Conservation (phyloP, 2,329 filamentous ascomycete species). For the Chaetothyriales sp. region DNA sequence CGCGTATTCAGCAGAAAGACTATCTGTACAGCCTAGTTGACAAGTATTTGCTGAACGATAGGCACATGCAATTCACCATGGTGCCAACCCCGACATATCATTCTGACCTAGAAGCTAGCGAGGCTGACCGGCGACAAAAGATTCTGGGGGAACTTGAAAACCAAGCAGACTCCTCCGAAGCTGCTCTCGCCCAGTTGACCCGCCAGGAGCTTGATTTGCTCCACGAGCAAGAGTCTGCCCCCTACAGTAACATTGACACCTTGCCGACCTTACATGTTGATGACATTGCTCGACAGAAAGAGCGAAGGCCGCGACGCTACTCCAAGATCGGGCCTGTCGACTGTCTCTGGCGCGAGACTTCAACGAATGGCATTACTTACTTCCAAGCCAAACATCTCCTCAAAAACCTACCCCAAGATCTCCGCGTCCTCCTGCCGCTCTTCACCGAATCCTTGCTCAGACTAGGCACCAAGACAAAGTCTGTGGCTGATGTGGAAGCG, state of each 20-base stretch:
- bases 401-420: constrained; percentile 64
- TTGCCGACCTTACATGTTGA: constrained; percentile 75
- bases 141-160: constrained; percentile 35
- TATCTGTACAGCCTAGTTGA: constrained; percentile 77
- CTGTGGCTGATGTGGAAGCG: constrained; percentile 91
- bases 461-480: constrained; percentile 70
- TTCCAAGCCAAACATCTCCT: constrained; percentile 78
- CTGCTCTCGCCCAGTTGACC: constrained; percentile 57
- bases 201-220: constrained; percentile 67
- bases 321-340: constrained; percentile 46
- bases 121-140: constrained; percentile 58
- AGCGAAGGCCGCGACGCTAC: constrained; percentile 52
- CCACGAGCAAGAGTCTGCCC: constrained; percentile 67
- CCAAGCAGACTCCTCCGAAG: constrained; percentile 53
- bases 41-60: constrained; percentile 79
- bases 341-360: constrained; percentile 80
- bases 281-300: constrained; percentile 71
- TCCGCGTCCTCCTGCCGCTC: constrained; percentile 69
- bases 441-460: constrained; percentile 91
- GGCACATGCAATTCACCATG: constrained; percentile 88
- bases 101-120: constrained; percentile 59
- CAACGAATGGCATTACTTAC: constrained; percentile 91
- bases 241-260: constrained; percentile 70
- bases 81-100: constrained; percentile 62
- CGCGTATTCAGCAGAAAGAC: constrained; percentile 50